Evolutionary conservation across 2,329 filamentous ascomycete species (phyloP).

Genomic region (Paraconiothyrium brasiliense): DNA sequence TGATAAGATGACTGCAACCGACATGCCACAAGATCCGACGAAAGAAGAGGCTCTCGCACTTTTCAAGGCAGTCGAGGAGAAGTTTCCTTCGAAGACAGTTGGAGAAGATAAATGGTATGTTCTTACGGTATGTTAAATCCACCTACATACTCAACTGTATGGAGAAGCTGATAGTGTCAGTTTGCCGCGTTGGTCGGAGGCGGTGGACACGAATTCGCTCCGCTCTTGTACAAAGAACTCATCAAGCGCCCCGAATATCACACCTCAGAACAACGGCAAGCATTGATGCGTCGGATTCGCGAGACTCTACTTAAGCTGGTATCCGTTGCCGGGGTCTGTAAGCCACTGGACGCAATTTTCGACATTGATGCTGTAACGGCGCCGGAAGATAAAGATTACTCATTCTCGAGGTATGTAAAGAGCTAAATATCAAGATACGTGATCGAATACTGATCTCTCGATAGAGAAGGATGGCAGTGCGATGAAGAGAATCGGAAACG

Average conservation of each 20-base stretch:
- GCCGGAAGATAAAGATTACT: slow-evolving; percentile 67
- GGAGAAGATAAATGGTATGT: slow-evolving; percentile 60
- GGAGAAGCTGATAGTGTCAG: slow-evolving; percentile 25
- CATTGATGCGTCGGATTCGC: slow-evolving; percentile 61
- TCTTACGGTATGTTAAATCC: slow-evolving; percentile 44
- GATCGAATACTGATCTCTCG: not conserved
- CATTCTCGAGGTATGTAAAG: slow-evolving; percentile 54
- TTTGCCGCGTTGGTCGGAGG: slow-evolving; percentile 60
- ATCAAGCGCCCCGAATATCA: slow-evolving; percentile 59
- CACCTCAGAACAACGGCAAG: slow-evolving; percentile 56
- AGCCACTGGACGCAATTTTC: slow-evolving; percentile 68
- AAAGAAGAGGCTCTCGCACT: slow-evolving; percentile 52
- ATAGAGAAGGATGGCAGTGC: slow-evolving; percentile 64
- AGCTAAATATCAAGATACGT: not conserved
- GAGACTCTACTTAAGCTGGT: slow-evolving; percentile 69
- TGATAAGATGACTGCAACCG: slow-evolving; percentile 24
- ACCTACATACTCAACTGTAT: slow-evolving; percentile 18
- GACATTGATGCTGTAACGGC: slow-evolving; percentile 63
- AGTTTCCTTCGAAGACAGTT: slow-evolving; percentile 54
- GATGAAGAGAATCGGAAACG: slow-evolving; percentile 64
- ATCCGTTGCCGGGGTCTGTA: slow-evolving; percentile 67
- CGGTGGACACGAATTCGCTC: slow-evolving; percentile 61
- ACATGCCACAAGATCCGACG: slow-evolving; percentile 43
- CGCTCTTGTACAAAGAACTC: slow-evolving; percentile 66
- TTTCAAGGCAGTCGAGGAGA: slow-evolving; percentile 54